These are phyloP conservation scores for Acephala macrosclerotiorum DNA, from an alignment of 2,329 filamentous ascomycete species.

Conservation along the genomic window DNA sequence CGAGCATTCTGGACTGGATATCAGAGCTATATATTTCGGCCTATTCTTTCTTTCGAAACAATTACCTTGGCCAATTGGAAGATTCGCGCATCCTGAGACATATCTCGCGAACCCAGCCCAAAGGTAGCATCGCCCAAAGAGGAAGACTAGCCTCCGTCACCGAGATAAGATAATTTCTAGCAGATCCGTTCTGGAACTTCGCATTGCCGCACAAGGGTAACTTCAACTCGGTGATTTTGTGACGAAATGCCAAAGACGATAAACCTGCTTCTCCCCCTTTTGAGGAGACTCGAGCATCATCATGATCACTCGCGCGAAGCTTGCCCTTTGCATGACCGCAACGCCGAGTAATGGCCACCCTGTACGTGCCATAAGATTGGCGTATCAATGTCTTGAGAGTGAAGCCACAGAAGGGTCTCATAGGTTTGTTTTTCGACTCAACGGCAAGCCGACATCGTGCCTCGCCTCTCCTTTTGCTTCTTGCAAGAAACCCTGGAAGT, in stretches of 20 bases:
- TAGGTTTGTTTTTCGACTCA: slow-evolving; percentile 11
- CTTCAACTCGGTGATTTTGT: slow-evolving; percentile 21
- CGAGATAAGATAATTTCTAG: slow-evolving; percentile 5
- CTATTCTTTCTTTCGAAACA: slow-evolving; percentile 22
- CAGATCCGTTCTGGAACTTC: slow-evolving; percentile 17
- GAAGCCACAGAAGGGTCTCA: slow-evolving; percentile 13
- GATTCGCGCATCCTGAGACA: slow-evolving; percentile 10
- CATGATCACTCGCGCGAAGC: slow-evolving; percentile 8
- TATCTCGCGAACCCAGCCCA: background rate
- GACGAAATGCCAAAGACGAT: slow-evolving; percentile 12
- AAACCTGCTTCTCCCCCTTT: slow-evolving; percentile 11
- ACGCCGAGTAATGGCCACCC: slow-evolving; percentile 5
- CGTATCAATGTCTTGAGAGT: background rate
- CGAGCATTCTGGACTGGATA: slow-evolving; percentile 9
- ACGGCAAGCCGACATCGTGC: slow-evolving; percentile 20
- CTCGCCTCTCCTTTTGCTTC: slow-evolving; percentile 9
- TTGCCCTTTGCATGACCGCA: background rate
- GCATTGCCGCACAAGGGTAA: background rate
- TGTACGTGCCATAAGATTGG: background rate
- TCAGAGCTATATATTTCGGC: slow-evolving; percentile 17
- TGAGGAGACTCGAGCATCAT: background rate
- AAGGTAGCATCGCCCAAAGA: background rate
- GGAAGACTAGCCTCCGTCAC: background rate
- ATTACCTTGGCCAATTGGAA: slow-evolving; percentile 7
- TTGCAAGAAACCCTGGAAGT: slow-evolving; percentile 14